phyloP scores from a whole-genome alignment of 371 early-diverging fungal species.

The Mortierella sp. region DNA sequence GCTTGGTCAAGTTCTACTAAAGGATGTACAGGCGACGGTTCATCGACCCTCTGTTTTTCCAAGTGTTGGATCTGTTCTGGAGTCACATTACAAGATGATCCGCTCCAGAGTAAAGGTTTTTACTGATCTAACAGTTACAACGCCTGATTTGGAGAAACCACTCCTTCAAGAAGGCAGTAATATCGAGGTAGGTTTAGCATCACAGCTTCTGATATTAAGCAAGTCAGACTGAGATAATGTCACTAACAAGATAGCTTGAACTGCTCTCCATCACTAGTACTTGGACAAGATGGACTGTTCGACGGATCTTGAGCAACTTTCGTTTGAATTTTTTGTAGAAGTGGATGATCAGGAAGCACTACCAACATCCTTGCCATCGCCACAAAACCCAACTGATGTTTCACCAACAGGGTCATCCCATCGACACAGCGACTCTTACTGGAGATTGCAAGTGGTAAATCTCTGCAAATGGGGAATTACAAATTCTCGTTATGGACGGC shows the following conservation, averaged over 20 bases:
- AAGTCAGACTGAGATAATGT: not conserved
- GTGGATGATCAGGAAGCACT: conserved; percentile 7
- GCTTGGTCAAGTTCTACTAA: conserved; percentile 34
- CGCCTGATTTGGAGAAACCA: conserved; percentile 5
- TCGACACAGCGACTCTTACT: conserved; percentile 10
- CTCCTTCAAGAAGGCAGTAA: conserved; percentile 7
- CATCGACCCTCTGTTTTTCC: conserved; percentile 39
- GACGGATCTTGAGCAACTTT: conserved; percentile 31
- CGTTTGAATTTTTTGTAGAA: conserved; percentile 35
- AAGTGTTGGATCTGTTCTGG: conserved; percentile 40
- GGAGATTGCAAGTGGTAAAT: conserved; percentile 36
- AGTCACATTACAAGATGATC: conserved; percentile 46
- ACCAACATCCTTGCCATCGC: not conserved
- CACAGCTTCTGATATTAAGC: not conserved
- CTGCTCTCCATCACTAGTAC: conserved; percentile 8
- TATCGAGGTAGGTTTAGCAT: conserved; percentile 24
- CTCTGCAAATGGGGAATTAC: conserved; percentile 73
- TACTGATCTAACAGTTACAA: conserved; percentile 30
- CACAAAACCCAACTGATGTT: not conserved
- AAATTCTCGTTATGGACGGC: conserved; percentile 63
- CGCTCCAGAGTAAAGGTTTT: conserved; percentile 46
- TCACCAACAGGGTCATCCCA: not conserved
- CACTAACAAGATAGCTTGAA: not conserved
- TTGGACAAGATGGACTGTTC: conserved; percentile 35
- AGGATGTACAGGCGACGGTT: conserved; percentile 31